Evolutionary conservation across 164 flowering plant species (phyloP).

Genomic region (Kalanchoe fedtschenkoi): DNA sequence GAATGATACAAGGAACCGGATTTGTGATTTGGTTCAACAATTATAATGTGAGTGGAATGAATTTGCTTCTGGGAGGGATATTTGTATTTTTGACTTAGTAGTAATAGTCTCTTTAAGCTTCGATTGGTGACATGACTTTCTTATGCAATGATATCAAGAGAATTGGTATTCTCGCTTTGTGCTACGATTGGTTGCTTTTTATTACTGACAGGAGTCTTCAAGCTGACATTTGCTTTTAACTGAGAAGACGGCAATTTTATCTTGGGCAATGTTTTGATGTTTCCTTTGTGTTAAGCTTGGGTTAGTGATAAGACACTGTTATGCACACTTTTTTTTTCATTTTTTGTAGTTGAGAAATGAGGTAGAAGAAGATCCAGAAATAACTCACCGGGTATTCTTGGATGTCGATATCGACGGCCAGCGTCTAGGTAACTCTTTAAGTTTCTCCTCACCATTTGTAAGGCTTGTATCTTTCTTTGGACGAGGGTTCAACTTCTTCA

Average conservation of each 20-base stretch:
- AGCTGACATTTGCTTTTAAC: too few relatives aligned
- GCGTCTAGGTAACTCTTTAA: constrained; percentile 43
- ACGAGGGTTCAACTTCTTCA: neutral
- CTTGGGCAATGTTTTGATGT: neutral
- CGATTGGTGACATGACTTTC: too few relatives aligned
- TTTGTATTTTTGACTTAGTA: too few relatives aligned
- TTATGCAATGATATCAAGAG: too few relatives aligned
- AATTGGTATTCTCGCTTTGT: too few relatives aligned
- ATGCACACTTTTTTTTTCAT: neutral
- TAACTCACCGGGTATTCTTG: constrained; percentile 86
- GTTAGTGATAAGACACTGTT: neutral
- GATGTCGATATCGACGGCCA: constrained; percentile 87
- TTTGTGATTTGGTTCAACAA: too few relatives aligned
- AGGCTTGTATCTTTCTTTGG: neutral
- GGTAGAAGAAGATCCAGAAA: constrained; percentile 51
- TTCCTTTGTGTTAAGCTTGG: neutral
- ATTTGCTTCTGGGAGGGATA: too few relatives aligned
- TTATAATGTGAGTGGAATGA: too few relatives aligned
- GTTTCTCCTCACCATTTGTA: neutral
- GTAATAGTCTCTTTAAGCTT: too few relatives aligned
- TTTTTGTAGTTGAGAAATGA: constrained; percentile 34
- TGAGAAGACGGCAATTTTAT: neutral
- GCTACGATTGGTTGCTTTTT: too few relatives aligned
- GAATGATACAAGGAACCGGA: neutral
- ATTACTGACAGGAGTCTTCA: too few relatives aligned